Conservation (phyloP, 805 yeast species). For the Sugiyamaella smithiae region DNA sequence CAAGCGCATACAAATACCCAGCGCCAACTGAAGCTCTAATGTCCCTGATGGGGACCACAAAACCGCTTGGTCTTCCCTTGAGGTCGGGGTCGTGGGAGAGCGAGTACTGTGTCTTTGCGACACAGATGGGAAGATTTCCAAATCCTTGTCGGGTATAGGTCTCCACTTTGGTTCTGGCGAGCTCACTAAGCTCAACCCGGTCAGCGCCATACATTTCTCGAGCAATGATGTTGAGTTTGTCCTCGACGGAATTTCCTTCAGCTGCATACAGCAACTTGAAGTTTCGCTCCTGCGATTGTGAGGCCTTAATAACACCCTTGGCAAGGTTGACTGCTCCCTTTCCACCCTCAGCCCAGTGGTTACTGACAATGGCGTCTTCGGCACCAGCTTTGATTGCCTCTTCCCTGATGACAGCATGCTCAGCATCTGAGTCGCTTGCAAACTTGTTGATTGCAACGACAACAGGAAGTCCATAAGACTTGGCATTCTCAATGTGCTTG, state of each 20-base stretch:
- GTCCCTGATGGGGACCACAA: constrained; percentile 90
- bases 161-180: constrained; percentile 78
- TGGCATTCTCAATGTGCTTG: constrained; percentile 86
- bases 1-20: constrained; percentile 92
- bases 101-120: constrained; percentile 97
- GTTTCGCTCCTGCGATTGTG: constrained; percentile 46
- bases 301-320: constrained; percentile 72
- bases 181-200: constrained; percentile 74
- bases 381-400: constrained; percentile 90
- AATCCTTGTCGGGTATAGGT: constrained; percentile 84
- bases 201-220: constrained; percentile 91
- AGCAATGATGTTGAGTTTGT: constrained; percentile 76
- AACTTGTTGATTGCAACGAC: constrained; percentile 92
- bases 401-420: constrained; percentile 71
- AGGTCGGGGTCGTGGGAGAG: constrained; percentile 89
- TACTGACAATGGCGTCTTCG: constrained; percentile 80
- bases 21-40: constrained; percentile 95
- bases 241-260: constrained; percentile 65
- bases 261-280: constrained; percentile 69
- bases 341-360: constrained; percentile 97
- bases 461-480: constrained; percentile 83
- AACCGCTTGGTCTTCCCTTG: constrained; percentile 94
- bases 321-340: constrained; percentile 83
- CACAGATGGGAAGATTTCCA: constrained; percentile 88
- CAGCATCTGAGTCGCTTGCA: constrained; percentile 75